Percentiles rank a stretch among this genome's conserved stretches.
Evolutionary conservation across 1,284 basidiomycete species (phyloP).

Genomic region (Caloboletus firmus): DNA sequence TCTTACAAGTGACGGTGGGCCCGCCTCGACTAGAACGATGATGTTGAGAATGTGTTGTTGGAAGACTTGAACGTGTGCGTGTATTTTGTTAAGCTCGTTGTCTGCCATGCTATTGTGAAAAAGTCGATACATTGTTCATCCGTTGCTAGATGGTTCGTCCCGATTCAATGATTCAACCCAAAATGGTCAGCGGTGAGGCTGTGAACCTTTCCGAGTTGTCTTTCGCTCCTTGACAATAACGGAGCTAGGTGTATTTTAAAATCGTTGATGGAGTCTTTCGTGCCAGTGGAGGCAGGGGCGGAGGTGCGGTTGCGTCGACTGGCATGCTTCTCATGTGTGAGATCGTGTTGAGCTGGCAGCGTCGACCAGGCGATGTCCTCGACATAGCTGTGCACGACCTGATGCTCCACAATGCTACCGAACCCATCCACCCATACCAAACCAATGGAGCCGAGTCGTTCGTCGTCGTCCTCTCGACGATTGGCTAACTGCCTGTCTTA

Average conservation of each 20-base stretch:
- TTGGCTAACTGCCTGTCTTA: background rate
- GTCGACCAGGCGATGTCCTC: background rate
- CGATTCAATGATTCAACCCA: background rate
- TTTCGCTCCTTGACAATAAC: too few species aligned
- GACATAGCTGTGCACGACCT: background rate
- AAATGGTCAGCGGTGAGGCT: background rate
- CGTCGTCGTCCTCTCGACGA: constrained; percentile 38
- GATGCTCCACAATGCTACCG: background rate
- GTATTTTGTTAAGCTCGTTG: background rate
- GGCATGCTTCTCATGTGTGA: too few species aligned
- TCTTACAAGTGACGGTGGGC: background rate
- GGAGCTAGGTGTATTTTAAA: too few species aligned
- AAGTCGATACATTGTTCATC: background rate
- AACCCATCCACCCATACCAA: background rate
- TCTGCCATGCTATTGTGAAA: background rate
- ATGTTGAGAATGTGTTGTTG: background rate
- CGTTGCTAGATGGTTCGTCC: background rate
- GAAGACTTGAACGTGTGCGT: background rate
- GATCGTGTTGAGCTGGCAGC: too few species aligned
- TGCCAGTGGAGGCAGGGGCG: too few species aligned
- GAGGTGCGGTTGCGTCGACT: too few species aligned
- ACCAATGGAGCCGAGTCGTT: constrained; percentile 20
- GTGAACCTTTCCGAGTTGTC: too few species aligned
- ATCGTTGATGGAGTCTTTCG: too few species aligned
- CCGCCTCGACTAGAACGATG: background rate